A percentile compares a stretch with the other conserved stretches of the same genome.
These are phyloP conservation scores for Cucurbita pepo DNA, from an alignment of 306 rosid species.

Conservation along the genomic window DNA sequence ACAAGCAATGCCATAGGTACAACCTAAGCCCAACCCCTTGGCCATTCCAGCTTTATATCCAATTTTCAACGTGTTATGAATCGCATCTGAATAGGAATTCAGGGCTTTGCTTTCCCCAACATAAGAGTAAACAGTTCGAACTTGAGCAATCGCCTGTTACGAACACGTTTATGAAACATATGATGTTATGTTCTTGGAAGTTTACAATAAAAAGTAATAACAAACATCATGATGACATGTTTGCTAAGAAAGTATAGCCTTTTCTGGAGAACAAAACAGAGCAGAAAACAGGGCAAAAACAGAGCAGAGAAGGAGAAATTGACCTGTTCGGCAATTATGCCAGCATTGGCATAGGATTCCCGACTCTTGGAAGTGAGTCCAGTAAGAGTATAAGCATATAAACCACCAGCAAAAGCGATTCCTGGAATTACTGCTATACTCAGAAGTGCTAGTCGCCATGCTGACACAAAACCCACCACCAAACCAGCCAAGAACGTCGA, in stretches of 20 bases:
- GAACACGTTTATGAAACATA: not conserved
- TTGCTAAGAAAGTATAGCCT: not conserved
- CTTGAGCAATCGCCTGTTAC: conserved; percentile 77
- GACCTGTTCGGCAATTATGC: conserved; percentile 91
- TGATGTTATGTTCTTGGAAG: not conserved
- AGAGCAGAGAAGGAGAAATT: not conserved
- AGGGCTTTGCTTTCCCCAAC: conserved; percentile 95
- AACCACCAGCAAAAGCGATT: conserved; percentile 93
- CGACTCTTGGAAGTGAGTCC: conserved; percentile 96
- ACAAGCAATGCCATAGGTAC: conserved; percentile 98
- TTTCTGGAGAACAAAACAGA: no score
- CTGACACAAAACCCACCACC: conserved; percentile 96
- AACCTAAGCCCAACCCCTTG: conserved; percentile 87
- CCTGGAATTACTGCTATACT: conserved; percentile 98
- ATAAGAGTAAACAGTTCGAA: conserved; percentile 84
- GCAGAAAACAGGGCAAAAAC: no score
- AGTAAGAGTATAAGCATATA: conserved; percentile 91
- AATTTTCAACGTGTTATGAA: conserved; percentile 81
- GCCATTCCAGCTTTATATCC: conserved; percentile 99
- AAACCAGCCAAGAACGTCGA: conserved; percentile 94
- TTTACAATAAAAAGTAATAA: not conserved
- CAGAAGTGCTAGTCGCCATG: conserved; percentile 88
- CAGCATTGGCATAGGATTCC: conserved; percentile 91
- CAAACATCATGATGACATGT: conserved; percentile 18
- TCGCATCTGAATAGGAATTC: conserved; percentile 89